These are phyloP conservation scores for Yamadazyma sp. DNA, from an alignment of 1,139 yeast genomes.

Conservation along the genomic window DNA sequence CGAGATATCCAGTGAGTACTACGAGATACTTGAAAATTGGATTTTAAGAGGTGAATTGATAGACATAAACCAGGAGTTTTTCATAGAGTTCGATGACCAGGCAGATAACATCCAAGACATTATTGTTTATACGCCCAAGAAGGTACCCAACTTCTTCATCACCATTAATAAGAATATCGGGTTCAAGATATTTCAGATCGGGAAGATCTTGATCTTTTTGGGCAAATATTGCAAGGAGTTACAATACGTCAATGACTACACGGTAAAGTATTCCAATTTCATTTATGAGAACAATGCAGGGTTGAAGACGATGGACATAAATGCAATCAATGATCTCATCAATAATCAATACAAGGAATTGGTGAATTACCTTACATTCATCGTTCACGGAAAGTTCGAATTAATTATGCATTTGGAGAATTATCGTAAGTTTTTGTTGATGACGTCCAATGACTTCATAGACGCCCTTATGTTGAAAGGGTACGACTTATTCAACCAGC, in stretches of 20 bases:
- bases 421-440: conserved; percentile 65
- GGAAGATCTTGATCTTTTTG: conserved; percentile 73
- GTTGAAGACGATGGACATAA: conserved; percentile 30
- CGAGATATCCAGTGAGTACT: conserved; percentile 59
- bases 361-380: conserved; percentile 49
- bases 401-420: conserved; percentile 55
- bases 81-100: conserved; percentile 45
- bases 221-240: conserved; percentile 56
- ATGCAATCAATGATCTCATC: conserved; percentile 34
- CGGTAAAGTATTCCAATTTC: conserved; percentile 34
- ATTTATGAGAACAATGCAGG: conserved; percentile 31
- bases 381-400: conserved; percentile 51
- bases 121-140: conserved; percentile 32
- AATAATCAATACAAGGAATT: conserved; percentile 58
- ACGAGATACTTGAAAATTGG: conserved; percentile 66
- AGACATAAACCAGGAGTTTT: conserved; percentile 65
- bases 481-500: conserved; percentile 51
- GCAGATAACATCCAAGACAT: conserved; percentile 37
- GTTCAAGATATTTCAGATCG: conserved; percentile 66
- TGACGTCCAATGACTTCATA: conserved; percentile 78
- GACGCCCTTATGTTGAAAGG: conserved; percentile 64
- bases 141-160: conserved; percentile 62
- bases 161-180: conserved; percentile 40
- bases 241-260: conserved; percentile 39
- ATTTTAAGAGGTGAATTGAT: conserved; percentile 63